A percentile compares a stretch with the other conserved stretches of the same genome.
Evolutionary conservation across 2,329 filamentous ascomycete species (phyloP).

Genomic region (Leptosphaerulina australis): DNA sequence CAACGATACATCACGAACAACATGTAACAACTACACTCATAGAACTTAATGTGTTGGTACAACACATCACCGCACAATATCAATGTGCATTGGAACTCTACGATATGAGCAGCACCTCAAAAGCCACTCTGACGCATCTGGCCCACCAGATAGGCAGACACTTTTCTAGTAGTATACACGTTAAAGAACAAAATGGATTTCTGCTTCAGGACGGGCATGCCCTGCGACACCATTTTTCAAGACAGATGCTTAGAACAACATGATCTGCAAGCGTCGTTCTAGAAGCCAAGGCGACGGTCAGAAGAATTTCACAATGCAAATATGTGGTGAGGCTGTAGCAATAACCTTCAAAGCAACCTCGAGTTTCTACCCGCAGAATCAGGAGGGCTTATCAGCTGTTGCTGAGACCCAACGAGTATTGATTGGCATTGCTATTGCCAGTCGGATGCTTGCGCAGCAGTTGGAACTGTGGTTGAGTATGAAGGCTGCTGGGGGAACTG

Average conservation of each 20-base stretch:
- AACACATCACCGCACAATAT: not conserved
- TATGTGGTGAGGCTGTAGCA: not conserved
- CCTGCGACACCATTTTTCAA: not conserved
- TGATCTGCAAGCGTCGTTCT: not conserved
- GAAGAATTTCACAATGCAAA: not conserved
- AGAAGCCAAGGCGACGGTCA: not conserved
- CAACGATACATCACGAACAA: not conserved
- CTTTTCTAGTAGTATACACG: slow-evolving; percentile 8
- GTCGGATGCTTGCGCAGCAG: slow-evolving; percentile 17
- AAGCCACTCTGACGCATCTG: not conserved
- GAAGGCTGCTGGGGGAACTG: not conserved
- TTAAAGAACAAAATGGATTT: slow-evolving; percentile 1
- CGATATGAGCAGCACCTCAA: not conserved
- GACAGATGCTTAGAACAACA: not conserved
- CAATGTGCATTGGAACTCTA: not conserved
- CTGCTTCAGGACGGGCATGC: not conserved
- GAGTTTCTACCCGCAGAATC: not conserved
- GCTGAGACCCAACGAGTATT: not conserved
- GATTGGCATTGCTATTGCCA: slow-evolving; percentile 26
- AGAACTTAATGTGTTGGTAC: too few species aligned
- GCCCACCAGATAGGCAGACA: not conserved
- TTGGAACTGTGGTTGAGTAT: not conserved
- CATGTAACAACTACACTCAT: not conserved
- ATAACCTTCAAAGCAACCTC: not conserved
- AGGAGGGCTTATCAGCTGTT: not conserved